Evolutionary conservation across 805 yeast species (phyloP), one percentile per base, ranked within the genome.

Genomic region (Scheffersomyces lignosus): DNA sequence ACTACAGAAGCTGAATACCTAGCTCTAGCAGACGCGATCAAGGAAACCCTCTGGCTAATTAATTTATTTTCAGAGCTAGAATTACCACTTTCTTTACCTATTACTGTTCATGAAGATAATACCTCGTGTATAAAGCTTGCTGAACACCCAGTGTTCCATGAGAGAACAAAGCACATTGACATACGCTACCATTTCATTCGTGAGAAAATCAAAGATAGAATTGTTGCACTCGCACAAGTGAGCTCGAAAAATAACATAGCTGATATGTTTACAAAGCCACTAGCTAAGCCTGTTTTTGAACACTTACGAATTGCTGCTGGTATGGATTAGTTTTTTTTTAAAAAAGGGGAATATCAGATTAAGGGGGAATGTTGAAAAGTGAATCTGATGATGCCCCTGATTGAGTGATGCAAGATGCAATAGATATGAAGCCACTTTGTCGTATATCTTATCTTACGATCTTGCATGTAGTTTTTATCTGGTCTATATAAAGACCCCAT

Each of bases 1-100:
- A 31, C 45, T 8, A 41, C 50, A 10, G 44, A 41, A 37, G 43
- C 48, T 23, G 47, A 48, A 22, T 40, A 43, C 20, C 32, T 44
- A 29, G 42, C 41, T 2, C 15, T 40, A 5, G 15, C 30, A 20
- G 47, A 43, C 15, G 28, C 38, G 5, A 35, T 34, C n/a, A 43
- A 37, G 23, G 42, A 43, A 29, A 9, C 28, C 2, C 12, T 28
- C 5, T 40, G 44, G 45, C 28, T 43, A 9, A 20, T 15, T 18
- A 38, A 36, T 17, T 24, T 40, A 10, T 16, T 40, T 20, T 7
- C 7, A 20, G 24, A 20, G 10, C 10, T 20, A 10, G 24, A 20
- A 20, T 7, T 20, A 7, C 24, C 18, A 42, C 37, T 20, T 7
- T 7, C 24, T 10, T 10, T 20, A 7, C 24, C 24, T 7, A 20